These are phyloP conservation scores for Sungouiella thailandica DNA, from an alignment of 805 yeast genomes.

Conservation along the genomic window DNA sequence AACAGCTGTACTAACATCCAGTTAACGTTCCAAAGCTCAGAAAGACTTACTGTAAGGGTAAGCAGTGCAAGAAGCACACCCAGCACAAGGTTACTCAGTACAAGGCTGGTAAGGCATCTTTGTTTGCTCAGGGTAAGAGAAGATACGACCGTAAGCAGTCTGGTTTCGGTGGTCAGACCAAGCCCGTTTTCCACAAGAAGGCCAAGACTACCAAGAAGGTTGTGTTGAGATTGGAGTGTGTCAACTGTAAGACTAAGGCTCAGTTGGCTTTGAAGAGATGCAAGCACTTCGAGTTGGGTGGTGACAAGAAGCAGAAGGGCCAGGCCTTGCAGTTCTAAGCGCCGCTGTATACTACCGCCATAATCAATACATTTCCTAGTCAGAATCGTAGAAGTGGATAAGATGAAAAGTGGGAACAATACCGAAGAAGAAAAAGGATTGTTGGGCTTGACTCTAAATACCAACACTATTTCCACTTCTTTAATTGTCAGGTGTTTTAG, in stretches of 20 bases:
- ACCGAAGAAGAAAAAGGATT: too few relatives aligned
- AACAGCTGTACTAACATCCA: slow-evolving; percentile 33
- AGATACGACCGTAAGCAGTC: slow-evolving; percentile 99
- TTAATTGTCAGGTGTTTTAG: too few relatives aligned
- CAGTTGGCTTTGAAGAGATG: slow-evolving; percentile 98
- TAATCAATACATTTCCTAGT: background rate
- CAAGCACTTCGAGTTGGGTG: slow-evolving; percentile 99
- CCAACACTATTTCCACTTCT: too few relatives aligned
- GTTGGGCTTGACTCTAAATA: too few relatives aligned
- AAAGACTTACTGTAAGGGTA: slow-evolving; percentile 99
- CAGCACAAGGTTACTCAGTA: slow-evolving; percentile 99
- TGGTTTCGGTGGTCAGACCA: slow-evolving; percentile 99
- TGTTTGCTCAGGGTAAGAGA: slow-evolving; percentile 99
- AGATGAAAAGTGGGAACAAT: too few relatives aligned
- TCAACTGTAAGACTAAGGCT: slow-evolving; percentile 96
- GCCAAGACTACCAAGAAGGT: slow-evolving; percentile 99
- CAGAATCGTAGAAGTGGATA: too few relatives aligned
- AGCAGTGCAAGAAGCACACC: slow-evolving; percentile 98
- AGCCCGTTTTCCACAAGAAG: slow-evolving; percentile 99
- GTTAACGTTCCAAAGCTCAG: slow-evolving; percentile 99
- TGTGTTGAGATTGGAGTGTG: slow-evolving; percentile 98
- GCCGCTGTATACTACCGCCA: slow-evolving; percentile 2
- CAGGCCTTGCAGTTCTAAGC: slow-evolving; percentile 97
- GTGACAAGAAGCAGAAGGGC: slow-evolving; percentile 99
- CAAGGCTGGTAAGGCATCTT: slow-evolving; percentile 99